These are phyloP conservation scores for Thermothelomyces thermophilus DNA, from an alignment of 2,329 filamentous ascomycete species.

Conservation along the genomic window DNA sequence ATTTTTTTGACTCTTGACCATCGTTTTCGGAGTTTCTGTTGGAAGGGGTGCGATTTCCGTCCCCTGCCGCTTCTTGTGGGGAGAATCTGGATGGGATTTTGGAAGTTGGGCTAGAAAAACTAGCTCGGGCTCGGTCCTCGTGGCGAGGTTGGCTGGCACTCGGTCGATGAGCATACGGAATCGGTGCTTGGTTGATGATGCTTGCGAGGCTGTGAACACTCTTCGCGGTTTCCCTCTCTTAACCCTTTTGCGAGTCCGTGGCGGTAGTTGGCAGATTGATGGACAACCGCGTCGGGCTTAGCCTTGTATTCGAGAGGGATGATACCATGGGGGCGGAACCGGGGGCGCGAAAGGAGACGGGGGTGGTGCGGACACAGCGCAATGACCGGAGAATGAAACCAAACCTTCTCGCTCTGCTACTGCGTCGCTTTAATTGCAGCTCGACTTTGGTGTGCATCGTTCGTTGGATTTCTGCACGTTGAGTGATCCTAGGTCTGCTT, in stretches of 20 bases:
- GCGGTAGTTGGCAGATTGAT: not conserved
- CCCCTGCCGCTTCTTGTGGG: not conserved
- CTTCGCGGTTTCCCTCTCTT: not conserved
- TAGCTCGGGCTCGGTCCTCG: not conserved
- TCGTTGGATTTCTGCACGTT: not conserved
- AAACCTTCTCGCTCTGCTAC: not conserved
- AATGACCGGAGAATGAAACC: not conserved
- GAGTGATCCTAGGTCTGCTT: not conserved
- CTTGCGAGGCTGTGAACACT: not conserved
- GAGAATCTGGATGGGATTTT: conserved; percentile 4
- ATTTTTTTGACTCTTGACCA: not conserved
- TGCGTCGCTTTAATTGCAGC: no score
- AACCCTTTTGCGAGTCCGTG: not conserved
- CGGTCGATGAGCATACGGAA: not conserved
- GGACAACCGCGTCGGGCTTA: not conserved
- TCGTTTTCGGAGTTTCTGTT: conserved; percentile 3
- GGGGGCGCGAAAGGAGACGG: not conserved
- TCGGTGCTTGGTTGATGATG: not conserved
- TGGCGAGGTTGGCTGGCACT: not conserved
- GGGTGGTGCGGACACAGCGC: not conserved
- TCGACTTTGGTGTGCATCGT: not conserved
- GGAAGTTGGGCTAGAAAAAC: conserved; percentile 1
- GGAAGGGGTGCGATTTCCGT: not conserved
- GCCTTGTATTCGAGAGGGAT: not conserved
- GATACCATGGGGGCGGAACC: not conserved